Conservation (phyloP, 192 early-diverging fungal genomes). For the Chytriomyces confervae region DNA sequence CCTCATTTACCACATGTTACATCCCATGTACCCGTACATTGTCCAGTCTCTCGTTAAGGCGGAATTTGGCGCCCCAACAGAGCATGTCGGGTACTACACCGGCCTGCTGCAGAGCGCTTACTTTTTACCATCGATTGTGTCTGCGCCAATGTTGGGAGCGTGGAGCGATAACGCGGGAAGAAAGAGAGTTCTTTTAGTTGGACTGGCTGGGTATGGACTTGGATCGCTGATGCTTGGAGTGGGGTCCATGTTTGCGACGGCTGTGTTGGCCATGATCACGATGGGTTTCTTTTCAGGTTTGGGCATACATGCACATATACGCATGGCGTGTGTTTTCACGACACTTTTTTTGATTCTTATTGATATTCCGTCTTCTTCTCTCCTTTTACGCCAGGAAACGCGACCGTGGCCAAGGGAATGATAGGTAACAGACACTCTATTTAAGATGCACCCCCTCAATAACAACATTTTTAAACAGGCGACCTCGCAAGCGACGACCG, state of each 20-base stretch:
- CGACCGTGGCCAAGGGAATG: slow-evolving; percentile 46
- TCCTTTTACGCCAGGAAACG: background rate
- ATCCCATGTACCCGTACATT: slow-evolving; percentile 52
- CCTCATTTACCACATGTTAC: slow-evolving; percentile 46
- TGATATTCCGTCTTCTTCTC: too few relatives aligned
- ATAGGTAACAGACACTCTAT: slow-evolving; percentile 17
- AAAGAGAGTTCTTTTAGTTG: slow-evolving; percentile 31
- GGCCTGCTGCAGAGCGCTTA: slow-evolving; percentile 43
- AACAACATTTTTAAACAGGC: background rate
- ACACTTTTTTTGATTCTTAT: too few relatives aligned
- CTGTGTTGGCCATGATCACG: slow-evolving; percentile 33
- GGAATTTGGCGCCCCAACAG: slow-evolving; percentile 1
- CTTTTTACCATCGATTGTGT: slow-evolving; percentile 44
- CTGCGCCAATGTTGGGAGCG: slow-evolving; percentile 40
- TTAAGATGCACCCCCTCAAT: too few relatives aligned
- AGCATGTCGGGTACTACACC: slow-evolving; percentile 31
- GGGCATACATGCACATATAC: too few relatives aligned
- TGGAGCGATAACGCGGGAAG: slow-evolving; percentile 38
- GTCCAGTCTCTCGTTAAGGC: slow-evolving; percentile 18
- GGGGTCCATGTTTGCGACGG: slow-evolving; percentile 25
- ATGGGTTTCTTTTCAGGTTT: slow-evolving; percentile 40
- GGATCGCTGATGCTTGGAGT: slow-evolving; percentile 43
- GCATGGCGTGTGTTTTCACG: too few relatives aligned
- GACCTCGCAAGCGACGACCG: slow-evolving; percentile 40
- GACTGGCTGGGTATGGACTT: slow-evolving; percentile 39